Evolutionary conservation across 768 basidiomycete genomes (phyloP), one percentile per base, ranked within the genome.

Genomic region (Coprinellus micaceus): DNA sequence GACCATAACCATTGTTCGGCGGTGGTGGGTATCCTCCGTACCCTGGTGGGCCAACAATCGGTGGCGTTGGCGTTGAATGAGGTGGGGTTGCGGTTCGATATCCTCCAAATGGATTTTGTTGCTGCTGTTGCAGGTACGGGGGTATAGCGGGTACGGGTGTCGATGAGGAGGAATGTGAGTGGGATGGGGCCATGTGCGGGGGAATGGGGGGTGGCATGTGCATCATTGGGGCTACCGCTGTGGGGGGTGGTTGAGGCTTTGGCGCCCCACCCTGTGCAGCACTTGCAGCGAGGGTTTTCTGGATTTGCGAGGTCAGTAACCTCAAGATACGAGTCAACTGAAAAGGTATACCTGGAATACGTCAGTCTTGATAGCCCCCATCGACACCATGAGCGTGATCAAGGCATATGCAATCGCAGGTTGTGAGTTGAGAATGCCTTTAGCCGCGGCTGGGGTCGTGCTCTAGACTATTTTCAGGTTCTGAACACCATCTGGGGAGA

Each of bases 401-500:
- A 91, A 73, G 1, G 86, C 87, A 67, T 89, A 90, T 0, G 88
- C 83, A 54, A 91, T 89, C 52, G 84, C 83, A 0, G 89, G 89
- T 58, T 88, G 87, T 15, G 77, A 76, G 60, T 86, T 86, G 41
- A 91, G 75, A 62, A 91, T 88, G 29, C 77, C 74, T 19, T 81
- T 77, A 2, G 88, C 88, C 26, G 87, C 83, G 24, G 80, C 79
- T 28, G 88, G 85, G 0, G 86, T 85, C 1, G 89, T 86, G 82
- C 87, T 87, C 88, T 91, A 63, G 59, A 45, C 26, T 56, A 25
- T 22, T 19, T 26, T 19, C 29, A 52, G n/a, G 39, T 45, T 37
- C 12, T 48, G 28, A 10, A 6, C 29, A 21, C 10, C 21, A 11
- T 36, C 12, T n/a, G 9, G 7, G 28, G 25, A 39, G 12, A 19